These are phyloP conservation scores for Chaetothyriales sp. DNA, from an alignment of 2,329 filamentous ascomycete species.

Conservation along the genomic window DNA sequence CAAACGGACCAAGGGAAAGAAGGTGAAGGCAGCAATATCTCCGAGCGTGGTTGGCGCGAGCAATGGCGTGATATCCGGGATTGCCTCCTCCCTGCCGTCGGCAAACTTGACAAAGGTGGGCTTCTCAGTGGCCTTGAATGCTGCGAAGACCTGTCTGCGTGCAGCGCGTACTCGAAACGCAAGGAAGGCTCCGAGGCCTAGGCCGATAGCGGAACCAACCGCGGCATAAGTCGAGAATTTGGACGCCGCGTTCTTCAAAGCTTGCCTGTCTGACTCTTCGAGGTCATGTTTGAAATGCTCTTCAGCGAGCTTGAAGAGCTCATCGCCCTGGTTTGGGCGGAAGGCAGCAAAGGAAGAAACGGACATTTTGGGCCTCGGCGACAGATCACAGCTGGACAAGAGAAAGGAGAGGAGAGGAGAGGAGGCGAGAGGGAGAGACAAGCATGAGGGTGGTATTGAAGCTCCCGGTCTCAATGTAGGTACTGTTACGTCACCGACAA, in stretches of 20 bases:
- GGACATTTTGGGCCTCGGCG: conserved; percentile 16
- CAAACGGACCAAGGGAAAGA: conserved; percentile 48
- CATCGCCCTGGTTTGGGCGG: conserved; percentile 34
- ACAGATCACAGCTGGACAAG: not conserved
- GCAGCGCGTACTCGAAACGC: conserved; percentile 44
- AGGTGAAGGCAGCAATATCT: conserved; percentile 49
- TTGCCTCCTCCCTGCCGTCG: conserved; percentile 44
- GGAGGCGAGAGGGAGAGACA: not conserved
- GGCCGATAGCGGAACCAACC: conserved; percentile 46
- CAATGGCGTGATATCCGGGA: conserved; percentile 48
- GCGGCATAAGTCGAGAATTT: conserved; percentile 43
- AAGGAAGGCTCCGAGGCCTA: conserved; percentile 45
- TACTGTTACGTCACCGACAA: not conserved
- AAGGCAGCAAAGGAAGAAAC: conserved; percentile 36
- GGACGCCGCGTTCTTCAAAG: conserved; percentile 40
- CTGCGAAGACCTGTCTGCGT: conserved; percentile 46
- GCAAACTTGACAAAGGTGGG: conserved; percentile 50
- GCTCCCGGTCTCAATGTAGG: too few relatives aligned
- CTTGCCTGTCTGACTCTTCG: conserved; percentile 44
- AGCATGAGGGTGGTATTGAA: not conserved
- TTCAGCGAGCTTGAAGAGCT: conserved; percentile 43
- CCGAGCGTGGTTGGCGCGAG: conserved; percentile 45
- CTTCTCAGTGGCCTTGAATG: conserved; percentile 47
- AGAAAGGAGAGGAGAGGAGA: not conserved
- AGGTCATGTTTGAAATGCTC: conserved; percentile 47